Conservation (phyloP, 768 basidiomycete genomes). For the Suillus clintonianus region DNA sequence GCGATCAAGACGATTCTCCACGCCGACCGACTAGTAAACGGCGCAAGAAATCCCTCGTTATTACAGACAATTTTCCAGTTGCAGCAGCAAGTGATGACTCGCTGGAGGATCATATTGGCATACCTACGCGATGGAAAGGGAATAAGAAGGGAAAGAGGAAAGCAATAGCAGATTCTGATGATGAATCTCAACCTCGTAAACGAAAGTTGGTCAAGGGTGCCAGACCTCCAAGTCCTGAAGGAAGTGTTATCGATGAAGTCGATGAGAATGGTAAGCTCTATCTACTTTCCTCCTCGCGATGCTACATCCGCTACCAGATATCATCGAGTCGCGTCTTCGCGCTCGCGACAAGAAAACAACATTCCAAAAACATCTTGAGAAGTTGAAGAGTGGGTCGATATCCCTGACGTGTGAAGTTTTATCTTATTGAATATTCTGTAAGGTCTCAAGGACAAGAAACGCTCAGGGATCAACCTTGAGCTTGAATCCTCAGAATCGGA, state of each 20-base stretch:
- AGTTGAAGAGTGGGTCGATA: constrained; percentile 54
- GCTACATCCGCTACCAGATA: constrained; percentile 40
- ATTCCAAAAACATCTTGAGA: constrained; percentile 67
- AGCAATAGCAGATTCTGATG: constrained; percentile 33
- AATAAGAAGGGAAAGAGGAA: constrained; percentile 21
- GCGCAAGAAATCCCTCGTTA: constrained; percentile 12
- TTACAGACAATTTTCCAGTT: constrained; percentile 16
- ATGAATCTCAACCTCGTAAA: constrained; percentile 35
- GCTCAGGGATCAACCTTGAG: constrained; percentile 32
- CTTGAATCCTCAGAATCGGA: constrained; percentile 35
- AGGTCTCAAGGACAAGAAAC: constrained; percentile 43
- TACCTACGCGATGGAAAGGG: constrained; percentile 21
- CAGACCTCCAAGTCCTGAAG: constrained; percentile 44
- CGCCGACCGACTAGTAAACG: constrained; percentile 20
- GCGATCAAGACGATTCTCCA: constrained; percentile 27
- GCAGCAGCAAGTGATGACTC: constrained; percentile 23
- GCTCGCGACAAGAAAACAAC: constrained; percentile 55
- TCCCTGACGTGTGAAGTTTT: constrained; percentile 3
- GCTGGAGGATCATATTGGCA: constrained; percentile 15
- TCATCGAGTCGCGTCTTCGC: constrained; percentile 66
- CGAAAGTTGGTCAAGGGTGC: constrained; percentile 46
- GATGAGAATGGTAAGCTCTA: constrained; percentile 55
- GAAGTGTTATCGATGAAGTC: constrained; percentile 47
- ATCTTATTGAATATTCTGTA: not conserved
- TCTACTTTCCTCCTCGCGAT: constrained; percentile 2